Evolutionary conservation across 345 rosid species (phyloP).

Genomic region (Corymbia maculata): DNA sequence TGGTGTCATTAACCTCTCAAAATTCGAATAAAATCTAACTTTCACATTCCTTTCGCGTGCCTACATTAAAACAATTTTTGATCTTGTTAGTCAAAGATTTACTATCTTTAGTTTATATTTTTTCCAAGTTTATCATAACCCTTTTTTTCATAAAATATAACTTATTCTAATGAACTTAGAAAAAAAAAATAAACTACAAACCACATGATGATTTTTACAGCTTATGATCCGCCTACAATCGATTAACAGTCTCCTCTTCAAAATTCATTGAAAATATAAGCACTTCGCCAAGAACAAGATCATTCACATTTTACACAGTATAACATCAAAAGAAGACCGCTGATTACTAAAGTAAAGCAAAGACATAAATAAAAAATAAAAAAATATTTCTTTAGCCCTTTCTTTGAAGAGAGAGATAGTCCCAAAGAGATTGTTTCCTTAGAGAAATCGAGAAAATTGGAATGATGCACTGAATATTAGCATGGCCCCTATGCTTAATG

Average conservation of each 20-base stretch:
- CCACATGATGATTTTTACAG: neutral
- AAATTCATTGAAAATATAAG: neutral
- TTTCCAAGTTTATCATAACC: neutral
- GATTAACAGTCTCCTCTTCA: neutral
- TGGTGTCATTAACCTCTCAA: neutral
- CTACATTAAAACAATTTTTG: neutral
- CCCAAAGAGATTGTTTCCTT: too few relatives aligned
- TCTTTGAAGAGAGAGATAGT: too few relatives aligned
- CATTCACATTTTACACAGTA: neutral
- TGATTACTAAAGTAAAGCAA: neutral
- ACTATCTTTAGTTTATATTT: neutral
- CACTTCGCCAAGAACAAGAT: neutral
- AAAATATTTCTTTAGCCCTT: too few relatives aligned
- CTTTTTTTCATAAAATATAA: too few relatives aligned
- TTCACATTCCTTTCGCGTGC: neutral
- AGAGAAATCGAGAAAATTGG: too few relatives aligned
- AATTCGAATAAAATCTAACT: neutral
- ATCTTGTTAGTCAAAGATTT: neutral
- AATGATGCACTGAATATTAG: too few relatives aligned
- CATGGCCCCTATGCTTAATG: too few relatives aligned
- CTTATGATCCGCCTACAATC: neutral
- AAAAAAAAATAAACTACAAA: neutral
- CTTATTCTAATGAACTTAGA: too few relatives aligned
- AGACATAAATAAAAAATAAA: neutral
- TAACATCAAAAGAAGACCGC: neutral